These are phyloP conservation scores for Cladobotryum mycophilum DNA, from an alignment of 2,329 filamentous ascomycete species.

Conservation along the genomic window DNA sequence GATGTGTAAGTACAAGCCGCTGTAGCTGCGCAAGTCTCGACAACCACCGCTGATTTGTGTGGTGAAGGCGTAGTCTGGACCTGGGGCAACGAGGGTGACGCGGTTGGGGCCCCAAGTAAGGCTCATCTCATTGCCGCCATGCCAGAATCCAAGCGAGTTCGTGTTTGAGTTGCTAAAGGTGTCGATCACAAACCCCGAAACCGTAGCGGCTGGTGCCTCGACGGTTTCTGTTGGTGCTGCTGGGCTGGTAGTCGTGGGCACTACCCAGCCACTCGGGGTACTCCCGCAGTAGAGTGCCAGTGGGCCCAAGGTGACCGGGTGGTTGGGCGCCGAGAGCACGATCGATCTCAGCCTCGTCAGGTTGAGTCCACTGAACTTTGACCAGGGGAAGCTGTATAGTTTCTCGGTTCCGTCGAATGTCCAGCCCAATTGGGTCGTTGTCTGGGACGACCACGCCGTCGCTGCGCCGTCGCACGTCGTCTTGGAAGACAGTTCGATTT, in stretches of 20 bases:
- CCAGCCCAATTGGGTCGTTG: conserved; percentile 49
- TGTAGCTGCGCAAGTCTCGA: conserved; percentile 48
- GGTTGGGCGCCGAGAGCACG: conserved; percentile 41
- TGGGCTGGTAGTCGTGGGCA: conserved; percentile 34
- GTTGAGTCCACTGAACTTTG: conserved; percentile 44
- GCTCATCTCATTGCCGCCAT: conserved; percentile 57
- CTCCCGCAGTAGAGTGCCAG: conserved; percentile 53
- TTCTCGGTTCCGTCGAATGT: conserved; percentile 54
- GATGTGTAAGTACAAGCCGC: conserved; percentile 57
- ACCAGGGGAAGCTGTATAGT: conserved; percentile 53
- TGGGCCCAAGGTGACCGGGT: conserved; percentile 46
- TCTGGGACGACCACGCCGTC: conserved; percentile 31
- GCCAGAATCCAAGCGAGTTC: conserved; percentile 59
- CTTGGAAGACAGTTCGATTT: conserved; percentile 45
- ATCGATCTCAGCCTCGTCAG: conserved; percentile 45
- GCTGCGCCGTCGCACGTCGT: conserved; percentile 36
- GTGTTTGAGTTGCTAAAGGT: conserved; percentile 45
- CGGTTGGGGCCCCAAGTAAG: conserved; percentile 44
- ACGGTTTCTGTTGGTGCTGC: conserved; percentile 41
- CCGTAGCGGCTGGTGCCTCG: conserved; percentile 42
- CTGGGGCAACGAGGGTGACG: conserved; percentile 36
- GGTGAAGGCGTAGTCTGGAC: conserved; percentile 51
- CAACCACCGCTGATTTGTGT: conserved; percentile 42
- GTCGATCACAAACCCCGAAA: conserved; percentile 52
- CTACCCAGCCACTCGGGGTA: conserved; percentile 42